These are phyloP conservation scores for Cladophialophora chaetospira DNA, from an alignment of 2,329 filamentous ascomycete species.

Conservation along the genomic window DNA sequence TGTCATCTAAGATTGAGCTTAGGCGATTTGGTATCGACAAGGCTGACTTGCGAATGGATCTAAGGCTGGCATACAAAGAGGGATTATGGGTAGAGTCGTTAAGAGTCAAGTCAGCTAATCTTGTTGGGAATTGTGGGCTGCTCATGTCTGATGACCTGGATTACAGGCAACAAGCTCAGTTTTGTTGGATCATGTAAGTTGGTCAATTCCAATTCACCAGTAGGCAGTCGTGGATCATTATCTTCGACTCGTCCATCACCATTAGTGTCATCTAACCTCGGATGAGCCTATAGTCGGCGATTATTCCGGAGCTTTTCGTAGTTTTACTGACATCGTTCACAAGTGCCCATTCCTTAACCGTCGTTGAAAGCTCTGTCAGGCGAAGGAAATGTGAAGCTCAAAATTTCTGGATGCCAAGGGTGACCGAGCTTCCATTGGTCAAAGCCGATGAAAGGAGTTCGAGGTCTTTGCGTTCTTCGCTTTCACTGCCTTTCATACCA, in stretches of 20 bases:
- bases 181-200: neutral
- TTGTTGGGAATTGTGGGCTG: conserved; percentile 25
- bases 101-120: conserved; percentile 23
- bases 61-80: conserved; percentile 48
- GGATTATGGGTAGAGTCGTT: conserved; percentile 21
- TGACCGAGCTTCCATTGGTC: neutral
- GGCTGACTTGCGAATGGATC: conserved; percentile 72
- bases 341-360: neutral
- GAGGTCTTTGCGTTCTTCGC: no score
- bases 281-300: neutral
- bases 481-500: no score
- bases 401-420: conserved; percentile 22
- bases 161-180: neutral
- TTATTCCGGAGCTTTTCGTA: neutral
- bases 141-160: conserved; percentile 12
- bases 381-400: neutral
- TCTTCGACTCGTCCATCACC: neutral
- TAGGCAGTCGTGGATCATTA: neutral
- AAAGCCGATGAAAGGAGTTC: no score
- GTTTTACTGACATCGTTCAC: neutral
- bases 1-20: conserved; percentile 73
- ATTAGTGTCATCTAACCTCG: neutral
- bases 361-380: neutral
- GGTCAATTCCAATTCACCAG: neutral
- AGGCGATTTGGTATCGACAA: conserved; percentile 81